Evolutionary conservation across 345 rosid genomes (phyloP).

Genomic region (Syzygium grande): DNA sequence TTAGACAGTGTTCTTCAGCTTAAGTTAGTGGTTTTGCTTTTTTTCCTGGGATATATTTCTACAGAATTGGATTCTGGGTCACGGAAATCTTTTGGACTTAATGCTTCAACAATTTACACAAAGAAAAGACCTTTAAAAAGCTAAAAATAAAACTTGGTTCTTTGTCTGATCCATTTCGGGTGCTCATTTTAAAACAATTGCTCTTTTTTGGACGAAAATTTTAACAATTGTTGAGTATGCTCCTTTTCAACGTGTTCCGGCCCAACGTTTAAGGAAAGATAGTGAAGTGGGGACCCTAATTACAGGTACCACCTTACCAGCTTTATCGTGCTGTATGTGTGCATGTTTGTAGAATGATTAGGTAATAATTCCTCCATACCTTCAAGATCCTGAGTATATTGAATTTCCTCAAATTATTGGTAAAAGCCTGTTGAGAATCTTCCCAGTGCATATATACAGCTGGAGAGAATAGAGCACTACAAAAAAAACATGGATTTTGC

Average conservation of each 20-base stretch:
- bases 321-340: neutral
- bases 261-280: conserved; percentile 48
- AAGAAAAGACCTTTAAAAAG: neutral
- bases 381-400: conserved; percentile 62
- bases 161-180: conserved; percentile 22
- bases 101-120: too few species aligned
- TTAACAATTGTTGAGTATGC: conserved; percentile 51
- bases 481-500: too few species aligned
- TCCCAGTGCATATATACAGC: conserved; percentile 73
- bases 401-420: conserved; percentile 60
- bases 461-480: conserved; percentile 67
- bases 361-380: conserved; percentile 3
- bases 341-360: neutral
- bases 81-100: neutral
- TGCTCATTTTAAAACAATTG: conserved; percentile 40
- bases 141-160: neutral
- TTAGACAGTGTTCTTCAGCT: neutral
- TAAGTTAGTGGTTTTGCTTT: neutral
- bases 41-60: neutral
- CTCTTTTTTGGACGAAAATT: too few species aligned
- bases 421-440: conserved; percentile 71
- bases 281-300: conserved; percentile 50
- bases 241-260: conserved; percentile 65
- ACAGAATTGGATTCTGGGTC: neutral
- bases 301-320: conserved; percentile 28